These are phyloP conservation scores for Neoboletus brunneissimus DNA, from an alignment of 768 basidiomycete species.

Conservation along the genomic window DNA sequence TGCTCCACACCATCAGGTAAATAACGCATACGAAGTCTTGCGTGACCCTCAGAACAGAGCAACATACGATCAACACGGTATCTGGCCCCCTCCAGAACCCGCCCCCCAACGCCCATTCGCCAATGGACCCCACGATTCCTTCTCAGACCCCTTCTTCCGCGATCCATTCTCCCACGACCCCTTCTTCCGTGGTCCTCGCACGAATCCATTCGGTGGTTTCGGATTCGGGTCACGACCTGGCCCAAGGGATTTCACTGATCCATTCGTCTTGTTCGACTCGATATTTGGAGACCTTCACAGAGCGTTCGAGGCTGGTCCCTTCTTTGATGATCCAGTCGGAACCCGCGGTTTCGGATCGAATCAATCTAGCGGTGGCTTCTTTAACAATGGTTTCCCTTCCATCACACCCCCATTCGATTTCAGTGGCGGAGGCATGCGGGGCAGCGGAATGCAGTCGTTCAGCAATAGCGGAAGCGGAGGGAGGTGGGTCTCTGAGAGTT, in stretches of 20 bases:
- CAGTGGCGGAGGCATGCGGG: slow-evolving; percentile 14
- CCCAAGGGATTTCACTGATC: slow-evolving; percentile 57
- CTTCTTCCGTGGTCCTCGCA: slow-evolving; percentile 22
- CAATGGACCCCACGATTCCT: slow-evolving; percentile 17
- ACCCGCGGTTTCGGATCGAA: slow-evolving; percentile 16
- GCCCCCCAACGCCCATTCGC: slow-evolving; percentile 10
- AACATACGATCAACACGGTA: slow-evolving; percentile 67
- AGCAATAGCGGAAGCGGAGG: slow-evolving; percentile 8
- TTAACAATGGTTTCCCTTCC: slow-evolving; percentile 7
- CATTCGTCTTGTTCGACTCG: slow-evolving; percentile 69
- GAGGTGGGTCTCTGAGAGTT: slow-evolving; percentile 55
- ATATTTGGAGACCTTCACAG: slow-evolving; percentile 56
- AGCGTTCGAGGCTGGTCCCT: slow-evolving; percentile 35
- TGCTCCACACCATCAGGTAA: slow-evolving; percentile 45
- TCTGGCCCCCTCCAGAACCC: slow-evolving; percentile 65
- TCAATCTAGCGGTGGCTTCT: slow-evolving; percentile 14
- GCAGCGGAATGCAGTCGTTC: slow-evolving; percentile 11
- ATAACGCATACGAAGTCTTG: slow-evolving; percentile 76
- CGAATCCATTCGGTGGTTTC: slow-evolving; percentile 28
- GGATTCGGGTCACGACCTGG: slow-evolving; percentile 19
- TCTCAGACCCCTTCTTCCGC: slow-evolving; percentile 19
- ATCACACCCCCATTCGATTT: slow-evolving; percentile 8
- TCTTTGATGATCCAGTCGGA: slow-evolving; percentile 28
- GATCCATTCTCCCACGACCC: slow-evolving; percentile 13
- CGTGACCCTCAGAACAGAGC: slow-evolving; percentile 58